Percentiles rank a stretch among this genome's conserved stretches.
These are phyloP conservation scores for Pyracantha coccinea DNA, from an alignment of 331 rosid genomes.

Conservation along the genomic window DNA sequence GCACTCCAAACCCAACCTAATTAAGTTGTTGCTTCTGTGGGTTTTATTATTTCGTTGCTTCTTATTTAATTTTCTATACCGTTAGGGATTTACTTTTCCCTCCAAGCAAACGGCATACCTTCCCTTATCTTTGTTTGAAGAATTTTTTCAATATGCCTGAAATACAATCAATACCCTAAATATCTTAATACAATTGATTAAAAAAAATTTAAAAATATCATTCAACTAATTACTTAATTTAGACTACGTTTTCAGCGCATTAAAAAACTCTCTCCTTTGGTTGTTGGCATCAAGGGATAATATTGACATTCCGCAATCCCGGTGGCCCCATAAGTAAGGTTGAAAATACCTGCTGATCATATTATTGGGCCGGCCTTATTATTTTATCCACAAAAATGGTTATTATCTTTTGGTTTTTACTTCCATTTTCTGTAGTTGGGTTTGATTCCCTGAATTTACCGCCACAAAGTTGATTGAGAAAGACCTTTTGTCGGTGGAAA, in stretches of 20 bases:
- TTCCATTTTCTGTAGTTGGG: background rate
- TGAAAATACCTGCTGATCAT: background rate
- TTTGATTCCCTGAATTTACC: background rate
- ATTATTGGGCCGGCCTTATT: slow-evolving; percentile 2
- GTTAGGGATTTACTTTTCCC: slow-evolving; percentile 74
- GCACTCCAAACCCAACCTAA: background rate
- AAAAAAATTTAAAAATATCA: too few relatives aligned
- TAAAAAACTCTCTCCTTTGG: too few relatives aligned
- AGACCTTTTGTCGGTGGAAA: slow-evolving; percentile 8
- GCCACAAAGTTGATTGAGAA: background rate
- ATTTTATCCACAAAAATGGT: background rate
- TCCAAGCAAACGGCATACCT: slow-evolving; percentile 53
- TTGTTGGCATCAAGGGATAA: background rate
- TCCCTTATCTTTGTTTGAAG: background rate
- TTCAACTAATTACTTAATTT: too few relatives aligned
- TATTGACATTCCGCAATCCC: background rate
- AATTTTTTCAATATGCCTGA: too few relatives aligned
- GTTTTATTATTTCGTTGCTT: background rate
- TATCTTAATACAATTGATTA: too few relatives aligned
- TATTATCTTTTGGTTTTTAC: background rate
- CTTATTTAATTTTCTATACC: slow-evolving; percentile 25
- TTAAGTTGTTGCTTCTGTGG: background rate
- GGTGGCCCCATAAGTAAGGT: slow-evolving; percentile 21
- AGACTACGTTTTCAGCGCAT: too few relatives aligned
- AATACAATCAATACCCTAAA: fast-evolving